These are phyloP conservation scores for Pouteria glomerata DNA, from an alignment of 148 eudicot genomes.

Conservation along the genomic window DNA sequence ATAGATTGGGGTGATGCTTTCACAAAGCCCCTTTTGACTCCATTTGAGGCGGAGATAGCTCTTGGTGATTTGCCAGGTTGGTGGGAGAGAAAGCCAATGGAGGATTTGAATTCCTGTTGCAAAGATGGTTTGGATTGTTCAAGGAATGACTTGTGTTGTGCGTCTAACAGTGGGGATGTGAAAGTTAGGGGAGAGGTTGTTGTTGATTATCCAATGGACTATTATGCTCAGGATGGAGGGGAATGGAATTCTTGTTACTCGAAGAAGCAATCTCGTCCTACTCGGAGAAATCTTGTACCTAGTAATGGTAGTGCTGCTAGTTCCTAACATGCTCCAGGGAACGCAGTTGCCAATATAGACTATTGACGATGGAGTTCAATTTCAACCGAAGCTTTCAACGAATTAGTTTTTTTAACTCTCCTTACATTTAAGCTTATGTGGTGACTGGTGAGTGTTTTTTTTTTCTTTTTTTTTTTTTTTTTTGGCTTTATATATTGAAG, in stretches of 20 bases:
- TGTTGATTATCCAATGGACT: slow-evolving; percentile 89
- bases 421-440: background rate
- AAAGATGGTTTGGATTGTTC: slow-evolving; percentile 18
- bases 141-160: slow-evolving; percentile 41
- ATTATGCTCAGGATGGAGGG: slow-evolving; percentile 95
- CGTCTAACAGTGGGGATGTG: slow-evolving; percentile 27
- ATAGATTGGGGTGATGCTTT: slow-evolving; percentile 99
- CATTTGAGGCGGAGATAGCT: slow-evolving; percentile 96
- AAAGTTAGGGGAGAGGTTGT: slow-evolving; percentile 21
- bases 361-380: too few species aligned
- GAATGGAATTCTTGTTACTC: slow-evolving; percentile 82
- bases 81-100: slow-evolving; percentile 70
- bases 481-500: background rate
- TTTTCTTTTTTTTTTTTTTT: background rate
- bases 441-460: background rate
- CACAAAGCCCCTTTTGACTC: slow-evolving; percentile 67
- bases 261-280: slow-evolving; percentile 50
- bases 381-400: too few species aligned
- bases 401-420: background rate
- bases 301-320: slow-evolving; percentile 25
- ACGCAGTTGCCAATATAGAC: background rate
- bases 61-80: slow-evolving; percentile 87
- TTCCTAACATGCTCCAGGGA: slow-evolving; percentile 13
- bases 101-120: slow-evolving; percentile 6
- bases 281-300: slow-evolving; percentile 29